Base-by-base conservation (phyloP, 495 filamentous ascomycete genomes). In the Penicillium canariense region DNA sequence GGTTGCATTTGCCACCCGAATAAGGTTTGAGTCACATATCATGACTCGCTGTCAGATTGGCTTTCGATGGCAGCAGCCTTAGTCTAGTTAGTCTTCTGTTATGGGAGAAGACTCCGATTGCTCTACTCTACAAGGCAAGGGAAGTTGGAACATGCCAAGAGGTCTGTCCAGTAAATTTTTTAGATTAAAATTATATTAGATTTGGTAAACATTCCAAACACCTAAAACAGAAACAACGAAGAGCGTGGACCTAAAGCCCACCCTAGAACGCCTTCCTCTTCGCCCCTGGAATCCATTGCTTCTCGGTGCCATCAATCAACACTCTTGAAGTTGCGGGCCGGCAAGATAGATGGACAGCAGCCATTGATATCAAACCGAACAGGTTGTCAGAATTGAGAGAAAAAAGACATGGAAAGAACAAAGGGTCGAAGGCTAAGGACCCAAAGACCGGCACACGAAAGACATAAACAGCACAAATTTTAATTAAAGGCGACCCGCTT, bases 141-240 rank as follows among this genome's bases (percentile, higher is more conserved):
- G 14, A 38, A 48, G 18, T 25, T 32, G 15, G 25, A 1, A 28
- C 4, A 53, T 25, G 50, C 12, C 28, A 14, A 14, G 15, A 1
- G 2, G 14, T 22, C 40, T n/a, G 31, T 46, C 22, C 22, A 53
- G 1, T 20, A 11, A 12, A 26, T 28, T 26, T 48, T 56, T 48
- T 56, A 15, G 38, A 54, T 54, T 54, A 54, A 0, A 45, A 43
- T 60, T 52, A 58, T 49, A 63, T 60, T 53, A 60, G 42, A n/a
- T 42, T 48, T 25, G 26, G 38, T 58, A 58, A 45, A 52, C 27
- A 55, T 46, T 43, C 27, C 54, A 48, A 48, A 51, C 22, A 47
- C 32, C 17, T 12, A 44, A 40, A 42, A 25, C 46, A 50, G 42
- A n/a, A n/a, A n/a, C n/a, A n/a, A 56, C 30, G 27, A 60, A 48